phyloP scores from a whole-genome alignment of 371 early-diverging fungal genomes.

The Mucor plumbeus region DNA sequence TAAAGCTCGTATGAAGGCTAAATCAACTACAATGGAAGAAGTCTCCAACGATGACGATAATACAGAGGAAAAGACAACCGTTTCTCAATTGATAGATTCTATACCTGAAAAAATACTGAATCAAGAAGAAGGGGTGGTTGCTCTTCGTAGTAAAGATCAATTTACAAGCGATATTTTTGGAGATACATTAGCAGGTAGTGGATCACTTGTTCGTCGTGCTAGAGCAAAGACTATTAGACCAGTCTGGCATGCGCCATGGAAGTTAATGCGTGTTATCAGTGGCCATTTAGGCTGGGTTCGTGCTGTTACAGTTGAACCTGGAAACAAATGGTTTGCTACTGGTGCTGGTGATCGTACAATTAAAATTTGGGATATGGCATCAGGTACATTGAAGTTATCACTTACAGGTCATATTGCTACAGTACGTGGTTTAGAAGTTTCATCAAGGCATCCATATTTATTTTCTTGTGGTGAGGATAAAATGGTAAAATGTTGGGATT shows the following conservation, averaged over 20 bases:
- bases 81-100: conserved; percentile 48
- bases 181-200: conserved; percentile 50
- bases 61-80: conserved; percentile 23
- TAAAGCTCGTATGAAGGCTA: conserved; percentile 39
- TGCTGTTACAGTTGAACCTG: conserved; percentile 89
- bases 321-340: conserved; percentile 97
- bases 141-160: conserved; percentile 51
- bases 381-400: conserved; percentile 92
- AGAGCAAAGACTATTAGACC: conserved; percentile 67
- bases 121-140: conserved; percentile 48
- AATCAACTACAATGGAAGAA: conserved; percentile 45
- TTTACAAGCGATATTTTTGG: conserved; percentile 57
- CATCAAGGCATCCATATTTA: conserved; percentile 93
- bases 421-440: conserved; percentile 93
- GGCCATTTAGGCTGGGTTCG: conserved; percentile 99
- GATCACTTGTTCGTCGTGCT: conserved; percentile 66
- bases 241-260: conserved; percentile 99
- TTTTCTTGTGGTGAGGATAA: conserved; percentile 98
- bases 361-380: conserved; percentile 99
- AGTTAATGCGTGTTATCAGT: conserved; percentile 95
- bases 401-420: conserved; percentile 96
- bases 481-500: conserved; percentile 98
- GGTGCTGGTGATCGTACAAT: conserved; percentile 97
- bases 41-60: conserved; percentile 31
- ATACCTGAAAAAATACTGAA: conserved; percentile 39